Conservation (phyloP, 139 green algal species). For the Tetraselmis chui region DNA sequence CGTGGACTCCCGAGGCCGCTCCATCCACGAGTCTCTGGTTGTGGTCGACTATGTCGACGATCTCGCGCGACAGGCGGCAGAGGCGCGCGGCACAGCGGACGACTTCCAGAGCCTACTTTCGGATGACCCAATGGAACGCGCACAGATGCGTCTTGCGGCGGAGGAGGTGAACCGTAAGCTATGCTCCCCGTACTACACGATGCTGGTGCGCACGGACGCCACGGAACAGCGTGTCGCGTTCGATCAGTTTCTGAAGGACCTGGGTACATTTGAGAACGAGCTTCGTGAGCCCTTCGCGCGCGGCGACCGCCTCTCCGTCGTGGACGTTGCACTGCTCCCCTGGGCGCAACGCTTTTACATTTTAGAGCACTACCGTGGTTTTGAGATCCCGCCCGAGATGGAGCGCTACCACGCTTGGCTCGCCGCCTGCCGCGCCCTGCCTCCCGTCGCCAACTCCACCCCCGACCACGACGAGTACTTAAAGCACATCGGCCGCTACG, state of each 20-base stretch:
- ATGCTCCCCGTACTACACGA: conserved; percentile 14
- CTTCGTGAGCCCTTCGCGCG: background rate
- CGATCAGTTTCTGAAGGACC: conserved; percentile 12
- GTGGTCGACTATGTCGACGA: conserved; percentile 20
- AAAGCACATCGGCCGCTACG: background rate
- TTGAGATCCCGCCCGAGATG: conserved; percentile 4
- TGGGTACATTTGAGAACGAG: conserved; percentile 1
- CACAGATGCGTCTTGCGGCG: background rate
- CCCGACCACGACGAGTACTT: conserved; percentile 2
- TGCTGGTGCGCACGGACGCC: conserved; percentile 17
- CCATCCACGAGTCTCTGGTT: conserved; percentile 13
- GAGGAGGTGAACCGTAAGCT: conserved; percentile 17
- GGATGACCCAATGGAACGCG: conserved; percentile 6
- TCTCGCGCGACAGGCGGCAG: background rate
- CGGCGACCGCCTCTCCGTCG: background rate
- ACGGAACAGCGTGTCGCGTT: conserved; percentile 15
- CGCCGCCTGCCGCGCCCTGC: background rate
- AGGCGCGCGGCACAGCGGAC: too few species aligned
- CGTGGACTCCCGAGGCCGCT: background rate
- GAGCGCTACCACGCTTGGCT: conserved; percentile 10
- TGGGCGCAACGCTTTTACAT: conserved; percentile 17
- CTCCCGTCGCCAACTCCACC: background rate
- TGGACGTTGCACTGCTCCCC: conserved; percentile 16
- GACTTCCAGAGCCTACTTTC: conserved; percentile 4
- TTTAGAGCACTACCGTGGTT: conserved; percentile 16